Conservation (phyloP, 805 yeast genomes). For the Debaryomyces hansenii region DNA sequence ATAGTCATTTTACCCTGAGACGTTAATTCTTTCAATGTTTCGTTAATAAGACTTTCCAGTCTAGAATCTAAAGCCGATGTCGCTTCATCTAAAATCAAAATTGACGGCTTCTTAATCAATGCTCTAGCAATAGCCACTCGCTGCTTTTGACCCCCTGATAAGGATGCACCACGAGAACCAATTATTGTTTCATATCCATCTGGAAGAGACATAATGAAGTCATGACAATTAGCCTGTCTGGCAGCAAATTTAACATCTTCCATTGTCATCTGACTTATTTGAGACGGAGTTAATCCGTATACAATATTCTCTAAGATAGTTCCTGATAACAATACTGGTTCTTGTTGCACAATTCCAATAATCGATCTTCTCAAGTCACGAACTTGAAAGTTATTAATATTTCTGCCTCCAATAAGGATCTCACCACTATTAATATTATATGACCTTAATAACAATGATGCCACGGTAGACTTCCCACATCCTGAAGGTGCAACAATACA, state of each 20-base stretch:
- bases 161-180: slow-evolving; percentile 55
- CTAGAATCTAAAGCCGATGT: slow-evolving; percentile 61
- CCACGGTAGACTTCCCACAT: slow-evolving; percentile 61
- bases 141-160: slow-evolving; percentile 79
- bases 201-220: slow-evolving; percentile 54
- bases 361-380: slow-evolving; percentile 46
- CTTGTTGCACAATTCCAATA: slow-evolving; percentile 64
- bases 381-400: slow-evolving; percentile 49
- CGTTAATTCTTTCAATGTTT: slow-evolving; percentile 38
- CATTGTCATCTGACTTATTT: slow-evolving; percentile 34
- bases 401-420: slow-evolving; percentile 52
- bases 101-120: slow-evolving; percentile 61
- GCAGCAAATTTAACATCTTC: slow-evolving; percentile 46
- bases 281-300: slow-evolving; percentile 46
- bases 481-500: slow-evolving; percentile 60
- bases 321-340: slow-evolving; percentile 58
- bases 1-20: slow-evolving; percentile 41
- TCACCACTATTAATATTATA: slow-evolving; percentile 51
- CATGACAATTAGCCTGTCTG: slow-evolving; percentile 57
- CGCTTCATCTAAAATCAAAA: slow-evolving; percentile 68
- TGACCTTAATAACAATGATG: slow-evolving; percentile 52
- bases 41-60: slow-evolving; percentile 48
- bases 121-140: slow-evolving; percentile 77
- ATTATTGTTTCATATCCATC: slow-evolving; percentile 60
- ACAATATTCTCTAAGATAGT: slow-evolving; percentile 55